Base-by-base conservation (phyloP, 2,329 filamentous ascomycete genomes). In the Salinomyces thailandicus region DNA sequence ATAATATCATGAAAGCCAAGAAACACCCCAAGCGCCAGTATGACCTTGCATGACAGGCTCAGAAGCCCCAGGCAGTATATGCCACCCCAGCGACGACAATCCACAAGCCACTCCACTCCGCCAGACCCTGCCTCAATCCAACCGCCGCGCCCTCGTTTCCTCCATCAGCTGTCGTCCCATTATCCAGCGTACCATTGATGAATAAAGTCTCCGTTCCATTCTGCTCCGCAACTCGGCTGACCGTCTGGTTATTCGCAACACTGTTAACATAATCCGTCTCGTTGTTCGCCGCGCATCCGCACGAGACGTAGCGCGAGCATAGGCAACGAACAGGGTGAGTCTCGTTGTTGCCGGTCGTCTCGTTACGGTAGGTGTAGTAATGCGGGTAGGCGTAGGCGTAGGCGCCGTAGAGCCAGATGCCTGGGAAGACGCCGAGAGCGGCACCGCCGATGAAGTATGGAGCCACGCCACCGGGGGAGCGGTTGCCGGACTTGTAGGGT, bases 151-250 rank as follows among this genome's bases (percentile, higher is more conserved):
- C 49, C 3, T 44, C 51, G 16, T 49, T 49, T 2, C 60, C 61
- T 11, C 61, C 61, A 7, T 61, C 51, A 2, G 63, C 59, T 2
- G 62, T 64, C 0, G 65, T 68, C 2, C 59, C 66, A 28, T 59
- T 55, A 5, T 77, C 73, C 3, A 89, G 62, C 0, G 79, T 82
- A n/a, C 84, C 84, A 55, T 86, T 85, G 54, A 89, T 62, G 18
- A 83, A 64, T 24, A 91, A 70, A 3, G 51, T 55, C 2, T 54
- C 53, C 1, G 70, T 79, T 33, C 75, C 75, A 38, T 83, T 78
- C 42, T 80, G 69, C 36, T 68, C 61, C 2, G 70, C 73, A 1
- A 87, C 71, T 9, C 66, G 70, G 38, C 84, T 69, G 2, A 85
- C 47, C 0, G 66, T 68, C 49, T 74, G 68, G 62, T 85, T 79